Evolutionary conservation across 768 basidiomycete species (phyloP), one percentile per base, ranked within the genome.

Genomic region (Kwoniella botswanensis): DNA sequence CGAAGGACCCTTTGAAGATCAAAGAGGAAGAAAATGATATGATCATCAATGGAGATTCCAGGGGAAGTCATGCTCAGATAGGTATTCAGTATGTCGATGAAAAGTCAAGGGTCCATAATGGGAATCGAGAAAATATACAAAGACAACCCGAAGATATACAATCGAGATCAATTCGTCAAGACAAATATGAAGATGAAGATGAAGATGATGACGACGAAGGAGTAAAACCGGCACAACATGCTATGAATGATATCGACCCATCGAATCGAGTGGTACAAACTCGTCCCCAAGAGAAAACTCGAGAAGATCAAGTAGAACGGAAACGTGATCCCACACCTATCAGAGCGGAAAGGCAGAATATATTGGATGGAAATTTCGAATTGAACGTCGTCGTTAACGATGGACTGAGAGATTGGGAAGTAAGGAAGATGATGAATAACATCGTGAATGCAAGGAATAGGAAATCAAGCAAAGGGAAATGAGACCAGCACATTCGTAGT

Each of bases 291-390:
- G 35, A 7, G 35, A 35, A 35, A 35, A 35, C 7, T 35, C 35
- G 35, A 35, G 35, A 35, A 35, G 35, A 35, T 35, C 35, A 35
- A 35, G 35, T 9, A 1, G 35, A 35, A 35, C 35, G 35, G 35
- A 6, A 35, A 35, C 7, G 35, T 35, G 4, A 35, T 35, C 35
- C 35, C 35, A 35, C 6, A 35, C 35, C 35, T 35, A 35, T 35
- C 35, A 35, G 35, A 35, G 35, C 35, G 35, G 35, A 35, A 35
- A 35, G 35, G 35, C 35, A 35, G 35, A 35, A 35, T 35, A 35
- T 35, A 74, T 69, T 56, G 61, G 63, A 43, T 66, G 67, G 43
- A 61, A 67, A 54, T 57, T 76, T 26, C 24, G 18, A 9, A 26
- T 76, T 4, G 43, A 65, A 6, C 35, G 35, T 35, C 35, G 1